phyloP scores from a whole-genome alignment of 768 basidiomycete species.

The Mycena latifolia region DNA sequence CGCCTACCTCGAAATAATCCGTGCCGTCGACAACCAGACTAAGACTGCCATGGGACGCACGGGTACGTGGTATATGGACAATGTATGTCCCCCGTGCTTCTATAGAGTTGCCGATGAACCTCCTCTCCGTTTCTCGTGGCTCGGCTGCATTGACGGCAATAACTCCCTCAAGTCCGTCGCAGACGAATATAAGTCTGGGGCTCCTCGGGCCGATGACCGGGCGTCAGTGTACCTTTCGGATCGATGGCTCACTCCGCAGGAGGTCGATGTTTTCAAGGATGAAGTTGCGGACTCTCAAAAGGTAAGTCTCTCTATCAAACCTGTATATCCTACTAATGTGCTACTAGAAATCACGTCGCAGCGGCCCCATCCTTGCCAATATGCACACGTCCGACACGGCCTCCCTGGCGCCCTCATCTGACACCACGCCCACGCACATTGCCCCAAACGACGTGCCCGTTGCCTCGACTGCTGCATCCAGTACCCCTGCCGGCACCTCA shows the following conservation, averaged over 20 bases:
- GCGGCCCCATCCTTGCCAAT: neutral
- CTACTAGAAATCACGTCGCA: neutral
- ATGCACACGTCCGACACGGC: neutral
- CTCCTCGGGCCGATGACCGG: neutral
- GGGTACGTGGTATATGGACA: neutral
- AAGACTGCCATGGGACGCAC: neutral
- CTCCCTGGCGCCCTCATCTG: too few species aligned
- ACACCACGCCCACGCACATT: too few species aligned
- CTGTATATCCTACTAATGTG: neutral
- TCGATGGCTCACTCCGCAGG: neutral
- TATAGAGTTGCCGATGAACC: slow-evolving; percentile 4
- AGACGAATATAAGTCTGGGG: neutral
- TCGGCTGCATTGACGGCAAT: slow-evolving; percentile 13
- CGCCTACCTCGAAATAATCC: slow-evolving; percentile 13
- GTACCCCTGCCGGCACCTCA: neutral
- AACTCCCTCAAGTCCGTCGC: slow-evolving; percentile 41
- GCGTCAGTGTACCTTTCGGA: neutral
- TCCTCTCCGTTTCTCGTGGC: neutral
- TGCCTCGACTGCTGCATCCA: too few species aligned
- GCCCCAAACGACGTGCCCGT: too few species aligned
- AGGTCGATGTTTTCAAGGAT: slow-evolving; percentile 2
- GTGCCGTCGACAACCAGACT: neutral
- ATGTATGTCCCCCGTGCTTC: slow-evolving; percentile 15
- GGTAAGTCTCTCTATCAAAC: neutral
- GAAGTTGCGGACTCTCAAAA: slow-evolving; percentile 1